phyloP scores from a whole-genome alignment of 768 basidiomycete species.

The Xerocomus spinulosus region DNA sequence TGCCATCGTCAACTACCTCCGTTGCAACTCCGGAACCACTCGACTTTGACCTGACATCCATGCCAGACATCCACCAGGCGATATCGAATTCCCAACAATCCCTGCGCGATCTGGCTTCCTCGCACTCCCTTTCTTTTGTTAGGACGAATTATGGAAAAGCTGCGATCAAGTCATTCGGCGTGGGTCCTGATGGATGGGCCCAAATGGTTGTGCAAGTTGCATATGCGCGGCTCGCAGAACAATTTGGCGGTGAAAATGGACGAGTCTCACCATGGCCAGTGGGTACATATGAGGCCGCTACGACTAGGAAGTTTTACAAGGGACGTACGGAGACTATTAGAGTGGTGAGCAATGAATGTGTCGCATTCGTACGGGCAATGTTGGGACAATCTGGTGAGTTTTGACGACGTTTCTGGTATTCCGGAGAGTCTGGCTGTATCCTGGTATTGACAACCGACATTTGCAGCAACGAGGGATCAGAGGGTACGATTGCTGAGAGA shows the following conservation, averaged over 20 bases:
- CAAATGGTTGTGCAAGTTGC: constrained; percentile 92
- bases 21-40: constrained; percentile 44
- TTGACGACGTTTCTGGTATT: not conserved
- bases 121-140: constrained; percentile 59
- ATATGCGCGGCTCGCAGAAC: constrained; percentile 63
- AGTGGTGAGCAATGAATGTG: constrained; percentile 71
- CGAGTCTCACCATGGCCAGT: constrained; percentile 46
- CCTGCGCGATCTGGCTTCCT: constrained; percentile 52
- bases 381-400: constrained; percentile 41
- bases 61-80: constrained; percentile 33
- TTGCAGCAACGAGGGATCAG: constrained; percentile 32
- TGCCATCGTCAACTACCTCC: constrained; percentile 19
- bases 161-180: constrained; percentile 78
- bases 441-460: not conserved
- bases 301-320: constrained; percentile 82
- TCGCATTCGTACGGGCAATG: constrained; percentile 76
- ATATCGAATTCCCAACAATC: constrained; percentile 54
- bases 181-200: constrained; percentile 94
- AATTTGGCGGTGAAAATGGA: constrained; percentile 13
- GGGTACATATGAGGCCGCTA: constrained; percentile 91
- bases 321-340: constrained; percentile 94
- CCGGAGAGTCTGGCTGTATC: not conserved
- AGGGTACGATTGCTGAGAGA: constrained; percentile 50
- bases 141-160: constrained; percentile 80
- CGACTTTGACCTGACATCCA: constrained; percentile 57